Evolutionary conservation across 176 grass and related monocot species (phyloP).

Genomic region (Cenchrus americanus): DNA sequence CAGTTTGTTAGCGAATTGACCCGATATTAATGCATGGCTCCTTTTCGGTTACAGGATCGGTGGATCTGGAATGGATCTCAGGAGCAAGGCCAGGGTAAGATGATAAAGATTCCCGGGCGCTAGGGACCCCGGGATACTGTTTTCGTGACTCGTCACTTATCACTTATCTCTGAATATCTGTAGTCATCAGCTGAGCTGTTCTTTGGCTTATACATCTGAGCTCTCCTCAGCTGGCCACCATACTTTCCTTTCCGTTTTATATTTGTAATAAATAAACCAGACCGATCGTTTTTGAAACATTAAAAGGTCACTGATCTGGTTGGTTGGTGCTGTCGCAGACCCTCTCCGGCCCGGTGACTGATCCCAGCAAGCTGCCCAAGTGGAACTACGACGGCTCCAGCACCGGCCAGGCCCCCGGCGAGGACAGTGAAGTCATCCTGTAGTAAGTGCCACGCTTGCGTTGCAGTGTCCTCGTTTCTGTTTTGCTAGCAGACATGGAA

Average conservation of each 20-base stretch:
- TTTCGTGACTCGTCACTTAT: slow-evolving; percentile 26
- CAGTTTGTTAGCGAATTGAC: slow-evolving; percentile 10
- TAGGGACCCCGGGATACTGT: slow-evolving; percentile 37
- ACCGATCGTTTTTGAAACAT: not conserved
- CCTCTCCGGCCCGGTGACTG: slow-evolving; percentile 65
- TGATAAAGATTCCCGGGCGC: slow-evolving; percentile 30
- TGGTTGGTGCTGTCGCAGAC: slow-evolving; percentile 58
- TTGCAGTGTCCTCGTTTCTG: not conserved
- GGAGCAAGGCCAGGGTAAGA: slow-evolving; percentile 96
- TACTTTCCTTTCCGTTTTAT: not conserved
- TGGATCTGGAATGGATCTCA: slow-evolving; percentile 97
- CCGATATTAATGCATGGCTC: not conserved
- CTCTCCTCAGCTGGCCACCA: not conserved
- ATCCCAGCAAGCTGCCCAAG: slow-evolving; percentile 87
- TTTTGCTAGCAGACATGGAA: slow-evolving; percentile 2
- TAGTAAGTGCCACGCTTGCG: slow-evolving; percentile 67
- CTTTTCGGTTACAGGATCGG: slow-evolving; percentile 73
- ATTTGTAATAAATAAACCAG: not conserved
- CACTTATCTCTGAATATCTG: slow-evolving; percentile 33
- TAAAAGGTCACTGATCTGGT: slow-evolving; percentile 34
- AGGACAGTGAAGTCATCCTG: slow-evolving; percentile 98
- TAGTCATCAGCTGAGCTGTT: slow-evolving; percentile 45
- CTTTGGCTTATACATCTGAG: slow-evolving; percentile 34
- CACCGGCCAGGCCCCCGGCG: slow-evolving; percentile 96
- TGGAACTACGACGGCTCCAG: slow-evolving; percentile 99